Percentiles rank a stretch among this genome's conserved stretches.
These are phyloP conservation scores for Lanmaoa pseudosensibilis DNA, from an alignment of 768 basidiomycete genomes.

Conservation along the genomic window DNA sequence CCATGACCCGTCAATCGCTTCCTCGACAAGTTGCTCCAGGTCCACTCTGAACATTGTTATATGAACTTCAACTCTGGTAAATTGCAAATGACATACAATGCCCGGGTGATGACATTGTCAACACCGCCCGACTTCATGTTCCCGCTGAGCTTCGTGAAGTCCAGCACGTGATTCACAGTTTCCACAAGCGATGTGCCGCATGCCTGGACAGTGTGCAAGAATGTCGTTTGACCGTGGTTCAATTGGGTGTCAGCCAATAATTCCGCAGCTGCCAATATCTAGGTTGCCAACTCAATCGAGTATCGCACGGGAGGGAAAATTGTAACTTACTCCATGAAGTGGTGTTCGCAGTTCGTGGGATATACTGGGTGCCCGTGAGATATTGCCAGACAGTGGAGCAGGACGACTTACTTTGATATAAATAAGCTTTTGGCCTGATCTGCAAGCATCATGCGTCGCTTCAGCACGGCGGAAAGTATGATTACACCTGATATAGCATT, in stretches of 20 bases:
- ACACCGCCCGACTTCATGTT: slow-evolving; percentile 77
- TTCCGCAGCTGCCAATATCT: slow-evolving; percentile 92
- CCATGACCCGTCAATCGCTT: slow-evolving; percentile 92
- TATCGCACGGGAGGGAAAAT: neutral
- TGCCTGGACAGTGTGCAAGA: slow-evolving; percentile 90
- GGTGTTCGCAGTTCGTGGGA: slow-evolving; percentile 92
- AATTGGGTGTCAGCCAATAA: slow-evolving; percentile 83
- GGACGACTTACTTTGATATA: slow-evolving; percentile 73
- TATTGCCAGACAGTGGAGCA: neutral
- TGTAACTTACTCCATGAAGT: slow-evolving; percentile 71
- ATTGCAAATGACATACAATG: slow-evolving; percentile 46
- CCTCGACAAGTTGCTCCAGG: slow-evolving; percentile 79
- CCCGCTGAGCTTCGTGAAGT: slow-evolving; percentile 93
- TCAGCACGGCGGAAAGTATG: slow-evolving; percentile 88
- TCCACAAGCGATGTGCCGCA: slow-evolving; percentile 96
- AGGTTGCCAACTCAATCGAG: slow-evolving; percentile 1
- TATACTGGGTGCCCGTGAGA: slow-evolving; percentile 52
- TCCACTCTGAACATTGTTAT: slow-evolving; percentile 50
- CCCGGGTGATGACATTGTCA: slow-evolving; percentile 70
- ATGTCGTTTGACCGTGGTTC: slow-evolving; percentile 78
- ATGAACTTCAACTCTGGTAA: neutral
- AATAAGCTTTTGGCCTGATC: slow-evolving; percentile 93
- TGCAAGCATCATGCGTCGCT: slow-evolving; percentile 89
- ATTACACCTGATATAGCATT: slow-evolving; percentile 62
- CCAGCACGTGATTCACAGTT: slow-evolving; percentile 94